phyloP scores from a whole-genome alignment of 768 basidiomycete genomes.

The Pleurotus tuber-regium region DNA sequence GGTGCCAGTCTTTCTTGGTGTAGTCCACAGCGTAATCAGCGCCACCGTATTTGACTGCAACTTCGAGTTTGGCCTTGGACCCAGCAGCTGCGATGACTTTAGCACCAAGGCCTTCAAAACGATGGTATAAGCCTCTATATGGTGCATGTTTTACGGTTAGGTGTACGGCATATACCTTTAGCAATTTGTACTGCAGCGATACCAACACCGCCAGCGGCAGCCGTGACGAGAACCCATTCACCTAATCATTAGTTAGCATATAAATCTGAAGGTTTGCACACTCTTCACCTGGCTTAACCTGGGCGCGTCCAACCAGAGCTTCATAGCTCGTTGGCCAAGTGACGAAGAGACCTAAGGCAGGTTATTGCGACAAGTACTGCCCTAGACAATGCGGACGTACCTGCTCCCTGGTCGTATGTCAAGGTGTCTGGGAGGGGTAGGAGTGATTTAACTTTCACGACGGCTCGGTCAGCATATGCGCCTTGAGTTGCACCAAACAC shows the following conservation, averaged over 20 bases:
- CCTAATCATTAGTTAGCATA: conserved; percentile 35
- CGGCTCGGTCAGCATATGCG: conserved; percentile 74
- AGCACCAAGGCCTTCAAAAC: conserved; percentile 70
- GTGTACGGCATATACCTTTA: conserved; percentile 57
- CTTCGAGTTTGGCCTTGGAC: conserved; percentile 72
- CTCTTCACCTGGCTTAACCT: conserved; percentile 65
- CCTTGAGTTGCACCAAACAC: conserved; percentile 87
- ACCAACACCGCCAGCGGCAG: conserved; percentile 95
- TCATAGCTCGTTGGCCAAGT: conserved; percentile 96
- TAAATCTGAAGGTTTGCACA: background rate
- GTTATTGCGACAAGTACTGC: background rate
- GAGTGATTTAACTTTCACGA: conserved; percentile 46
- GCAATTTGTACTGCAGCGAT: conserved; percentile 91
- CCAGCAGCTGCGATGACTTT: conserved; percentile 94
- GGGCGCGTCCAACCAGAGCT: conserved; percentile 81
- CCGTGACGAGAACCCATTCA: conserved; percentile 91
- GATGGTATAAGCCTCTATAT: background rate
- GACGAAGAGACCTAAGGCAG: conserved; percentile 63
- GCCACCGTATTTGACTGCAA: conserved; percentile 72
- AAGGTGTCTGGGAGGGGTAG: conserved; percentile 72
- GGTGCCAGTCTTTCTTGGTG: conserved; percentile 77
- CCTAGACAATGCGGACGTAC: conserved; percentile 31
- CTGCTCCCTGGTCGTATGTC: conserved; percentile 84
- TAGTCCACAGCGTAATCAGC: conserved; percentile 88
- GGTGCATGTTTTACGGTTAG: no score